These are phyloP conservation scores for Aspergillus sp. DNA, from an alignment of 2,329 filamentous ascomycete species.

Conservation along the genomic window DNA sequence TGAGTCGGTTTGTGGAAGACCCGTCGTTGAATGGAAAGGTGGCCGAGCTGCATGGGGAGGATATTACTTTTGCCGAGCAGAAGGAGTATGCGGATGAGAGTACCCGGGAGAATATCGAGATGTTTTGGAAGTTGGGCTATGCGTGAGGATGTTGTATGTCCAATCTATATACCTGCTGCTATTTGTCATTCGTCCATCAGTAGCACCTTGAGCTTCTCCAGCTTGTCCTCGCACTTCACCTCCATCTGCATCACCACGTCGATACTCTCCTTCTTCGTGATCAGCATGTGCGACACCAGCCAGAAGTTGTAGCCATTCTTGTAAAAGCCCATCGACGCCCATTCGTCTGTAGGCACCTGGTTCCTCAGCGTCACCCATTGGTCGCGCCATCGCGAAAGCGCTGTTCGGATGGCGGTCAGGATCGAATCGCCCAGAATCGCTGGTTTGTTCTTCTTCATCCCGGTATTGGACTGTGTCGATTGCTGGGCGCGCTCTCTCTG, in stretches of 20 bases:
- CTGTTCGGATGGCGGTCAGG: constrained; percentile 22
- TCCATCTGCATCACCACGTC: constrained; percentile 37
- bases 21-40: constrained; percentile 35
- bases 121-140: constrained; percentile 41
- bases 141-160: constrained; percentile 24
- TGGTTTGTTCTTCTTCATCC: constrained; percentile 3
- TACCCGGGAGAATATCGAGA: constrained; percentile 39
- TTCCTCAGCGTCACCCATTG: constrained; percentile 27
- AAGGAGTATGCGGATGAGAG: constrained; percentile 42
- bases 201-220: constrained; percentile 33
- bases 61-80: constrained; percentile 39
- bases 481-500: constrained; percentile 6
- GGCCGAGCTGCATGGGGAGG: constrained; percentile 45
- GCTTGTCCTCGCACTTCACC: constrained; percentile 36
- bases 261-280: constrained; percentile 34
- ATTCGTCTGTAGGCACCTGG: constrained; percentile 24
- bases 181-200: constrained; percentile 17
- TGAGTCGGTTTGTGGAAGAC: constrained; percentile 36
- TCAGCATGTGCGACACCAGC: constrained; percentile 33
- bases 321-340: constrained; percentile 34
- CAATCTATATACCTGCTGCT: too few relatives aligned
- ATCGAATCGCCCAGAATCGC: constrained; percentile 21
- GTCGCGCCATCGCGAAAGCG: constrained; percentile 30
- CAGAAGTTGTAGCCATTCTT: constrained; percentile 36
- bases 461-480: constrained; percentile 3